Conservation (phyloP, 2,329 filamentous ascomycete species). For the Pyricularia sp. region DNA sequence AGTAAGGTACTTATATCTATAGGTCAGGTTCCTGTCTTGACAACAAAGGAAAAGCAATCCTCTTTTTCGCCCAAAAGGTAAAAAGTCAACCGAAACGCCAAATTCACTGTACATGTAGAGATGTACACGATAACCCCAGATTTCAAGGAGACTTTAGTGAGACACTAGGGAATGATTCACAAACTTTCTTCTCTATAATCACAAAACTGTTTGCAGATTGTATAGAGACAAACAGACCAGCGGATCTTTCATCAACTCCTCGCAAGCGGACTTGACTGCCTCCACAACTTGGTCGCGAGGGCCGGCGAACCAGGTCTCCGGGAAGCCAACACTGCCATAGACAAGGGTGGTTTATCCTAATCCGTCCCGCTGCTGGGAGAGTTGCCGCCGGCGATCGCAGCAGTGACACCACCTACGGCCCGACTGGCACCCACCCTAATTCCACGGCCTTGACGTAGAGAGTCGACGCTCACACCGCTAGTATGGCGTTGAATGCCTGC, state of each 20-base stretch:
- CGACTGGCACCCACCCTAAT: slow-evolving; percentile 12
- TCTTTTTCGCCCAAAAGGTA: not conserved
- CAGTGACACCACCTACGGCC: slow-evolving; percentile 12
- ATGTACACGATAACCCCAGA: not conserved
- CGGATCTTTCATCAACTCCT: not conserved
- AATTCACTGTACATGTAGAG: not conserved
- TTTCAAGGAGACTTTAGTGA: not conserved
- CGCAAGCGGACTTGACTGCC: not conserved
- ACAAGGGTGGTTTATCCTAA: not conserved
- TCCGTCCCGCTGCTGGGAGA: slow-evolving; percentile 1
- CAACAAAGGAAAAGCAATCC: not conserved
- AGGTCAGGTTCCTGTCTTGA: not conserved
- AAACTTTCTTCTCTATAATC: not conserved
- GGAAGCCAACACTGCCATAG: not conserved
- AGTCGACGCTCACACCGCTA: slow-evolving; percentile 22
- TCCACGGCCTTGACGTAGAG: slow-evolving; percentile 14
- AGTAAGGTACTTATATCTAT: not conserved
- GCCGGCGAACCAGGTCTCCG: not conserved
- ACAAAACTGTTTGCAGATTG: not conserved
- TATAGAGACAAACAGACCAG: not conserved
- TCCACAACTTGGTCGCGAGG: not conserved
- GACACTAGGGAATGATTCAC: not conserved
- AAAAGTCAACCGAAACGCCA: not conserved
- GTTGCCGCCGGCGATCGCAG: slow-evolving; percentile 3
- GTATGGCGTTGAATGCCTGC: slow-evolving; percentile 15